phyloP scores from a whole-genome alignment of 371 early-diverging fungal genomes.

The Mortierella sp. region DNA sequence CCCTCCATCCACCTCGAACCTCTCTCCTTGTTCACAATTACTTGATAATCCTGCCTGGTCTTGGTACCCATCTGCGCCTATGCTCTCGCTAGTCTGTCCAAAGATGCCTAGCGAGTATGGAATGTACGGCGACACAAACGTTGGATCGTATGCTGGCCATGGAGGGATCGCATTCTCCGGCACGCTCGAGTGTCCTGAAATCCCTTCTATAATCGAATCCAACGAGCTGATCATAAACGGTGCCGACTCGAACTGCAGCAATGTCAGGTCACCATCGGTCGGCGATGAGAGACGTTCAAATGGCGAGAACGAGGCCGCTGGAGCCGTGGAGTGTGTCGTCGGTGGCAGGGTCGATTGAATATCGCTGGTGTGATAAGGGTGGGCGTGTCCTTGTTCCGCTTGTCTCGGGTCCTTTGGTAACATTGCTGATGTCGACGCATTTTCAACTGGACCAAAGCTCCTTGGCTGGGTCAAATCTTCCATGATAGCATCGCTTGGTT shows the following conservation, averaged over 20 bases:
- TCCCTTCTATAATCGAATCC: background rate
- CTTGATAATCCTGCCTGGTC: background rate
- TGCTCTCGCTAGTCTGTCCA: background rate
- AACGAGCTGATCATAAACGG: background rate
- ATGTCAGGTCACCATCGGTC: background rate
- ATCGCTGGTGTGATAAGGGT: background rate
- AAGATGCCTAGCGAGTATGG: background rate
- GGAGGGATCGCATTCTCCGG: background rate
- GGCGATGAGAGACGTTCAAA: background rate
- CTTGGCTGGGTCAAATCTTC: background rate
- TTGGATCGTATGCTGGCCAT: background rate
- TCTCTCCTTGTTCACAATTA: background rate
- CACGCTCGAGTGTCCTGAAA: background rate
- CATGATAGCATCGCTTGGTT: background rate
- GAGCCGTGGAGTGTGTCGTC: background rate
- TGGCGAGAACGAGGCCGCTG: background rate
- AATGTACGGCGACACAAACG: background rate
- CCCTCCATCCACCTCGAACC: background rate
- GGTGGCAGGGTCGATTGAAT: background rate
- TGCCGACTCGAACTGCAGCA: background rate
- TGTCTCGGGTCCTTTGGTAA: background rate
- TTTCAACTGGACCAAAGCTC: background rate
- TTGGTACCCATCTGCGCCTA: background rate
- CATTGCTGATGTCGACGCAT: background rate
- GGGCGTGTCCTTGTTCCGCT: background rate